These are phyloP conservation scores for Setaria viridis DNA, from an alignment of 202 grass and related monocot genomes.

Conservation along the genomic window DNA sequence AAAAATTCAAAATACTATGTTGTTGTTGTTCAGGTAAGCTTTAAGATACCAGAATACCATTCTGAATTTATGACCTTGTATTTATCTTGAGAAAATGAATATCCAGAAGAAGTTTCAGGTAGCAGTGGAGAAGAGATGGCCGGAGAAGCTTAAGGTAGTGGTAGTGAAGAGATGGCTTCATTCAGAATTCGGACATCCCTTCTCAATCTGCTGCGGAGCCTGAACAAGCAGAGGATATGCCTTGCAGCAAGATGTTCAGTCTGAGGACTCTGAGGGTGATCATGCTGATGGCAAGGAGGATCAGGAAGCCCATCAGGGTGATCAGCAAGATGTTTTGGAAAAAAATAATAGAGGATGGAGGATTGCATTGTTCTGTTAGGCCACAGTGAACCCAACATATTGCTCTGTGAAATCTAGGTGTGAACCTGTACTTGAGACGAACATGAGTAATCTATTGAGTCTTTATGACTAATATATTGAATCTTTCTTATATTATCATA, in stretches of 20 bases:
- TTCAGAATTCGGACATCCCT: constrained; percentile 5
- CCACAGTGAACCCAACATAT: no score
- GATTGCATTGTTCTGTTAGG: no score
- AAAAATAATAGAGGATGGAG: no score
- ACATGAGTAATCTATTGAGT: no score
- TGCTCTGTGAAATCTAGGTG: no score
- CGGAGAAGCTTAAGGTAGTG: constrained; percentile 34
- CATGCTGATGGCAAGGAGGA: constrained; percentile 18
- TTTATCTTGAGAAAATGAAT: constrained; percentile 35
- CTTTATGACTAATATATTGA: no score
- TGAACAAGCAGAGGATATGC: constrained; percentile 42
- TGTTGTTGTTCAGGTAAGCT: constrained; percentile 85
- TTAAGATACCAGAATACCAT: constrained; percentile 31
- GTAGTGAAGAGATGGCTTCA: constrained; percentile 24
- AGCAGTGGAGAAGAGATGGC: constrained; percentile 35
- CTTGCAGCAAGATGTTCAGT: constrained; percentile 40
- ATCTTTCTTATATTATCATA: no score
- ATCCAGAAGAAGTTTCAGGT: constrained; percentile 38
- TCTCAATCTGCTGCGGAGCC: constrained; percentile 28
- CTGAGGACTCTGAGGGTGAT: constrained; percentile 30
- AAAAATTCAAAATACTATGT: constrained; percentile 99
- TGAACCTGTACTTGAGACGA: no score
- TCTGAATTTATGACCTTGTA: neutral
- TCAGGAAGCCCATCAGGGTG: neutral
- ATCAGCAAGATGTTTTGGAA: no score